Conservation (phyloP, 768 basidiomycete species). For the Xerocomellus dryophilus region DNA sequence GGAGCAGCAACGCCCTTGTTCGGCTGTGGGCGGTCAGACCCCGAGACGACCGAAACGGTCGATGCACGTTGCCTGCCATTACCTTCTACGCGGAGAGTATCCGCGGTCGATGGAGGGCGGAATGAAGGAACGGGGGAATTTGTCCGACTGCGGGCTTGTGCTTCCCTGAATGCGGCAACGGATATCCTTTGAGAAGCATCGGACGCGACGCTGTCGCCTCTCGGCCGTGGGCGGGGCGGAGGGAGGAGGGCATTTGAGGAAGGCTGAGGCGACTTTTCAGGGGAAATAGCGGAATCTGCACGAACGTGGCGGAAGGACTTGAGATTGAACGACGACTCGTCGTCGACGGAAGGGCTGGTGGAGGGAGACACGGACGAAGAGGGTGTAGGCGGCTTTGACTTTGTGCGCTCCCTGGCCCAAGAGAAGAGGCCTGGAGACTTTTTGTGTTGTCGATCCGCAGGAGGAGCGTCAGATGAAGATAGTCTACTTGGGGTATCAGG, state of each 20-base stretch:
- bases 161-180: conserved; percentile 79
- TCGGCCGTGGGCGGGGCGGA: conserved; percentile 44
- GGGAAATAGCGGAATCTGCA: conserved; percentile 34
- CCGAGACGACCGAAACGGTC: conserved; percentile 26
- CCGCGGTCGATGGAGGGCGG: conserved; percentile 37
- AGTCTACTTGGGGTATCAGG: conserved; percentile 20
- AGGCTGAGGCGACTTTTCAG: conserved; percentile 27
- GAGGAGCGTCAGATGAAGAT: conserved; percentile 16
- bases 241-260: conserved; percentile 31
- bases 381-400: conserved; percentile 27
- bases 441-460: conserved; percentile 23
- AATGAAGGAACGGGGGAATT: conserved; percentile 58
- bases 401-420: conserved; percentile 38
- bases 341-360: conserved; percentile 19
- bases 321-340: conserved; percentile 58
- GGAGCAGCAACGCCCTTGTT: conserved; percentile 9
- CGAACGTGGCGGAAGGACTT: conserved; percentile 70
- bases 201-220: conserved; percentile 56
- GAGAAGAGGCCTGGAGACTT: conserved; percentile 37
- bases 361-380: conserved; percentile 36
- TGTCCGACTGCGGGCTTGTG: conserved; percentile 60
- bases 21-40: conserved; percentile 11
- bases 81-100: conserved; percentile 29
- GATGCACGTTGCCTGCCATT: conserved; percentile 29
- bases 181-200: conserved; percentile 74